These are phyloP conservation scores for Exophiala viscosa DNA, from an alignment of 2,329 filamentous ascomycete genomes.

Conservation along the genomic window DNA sequence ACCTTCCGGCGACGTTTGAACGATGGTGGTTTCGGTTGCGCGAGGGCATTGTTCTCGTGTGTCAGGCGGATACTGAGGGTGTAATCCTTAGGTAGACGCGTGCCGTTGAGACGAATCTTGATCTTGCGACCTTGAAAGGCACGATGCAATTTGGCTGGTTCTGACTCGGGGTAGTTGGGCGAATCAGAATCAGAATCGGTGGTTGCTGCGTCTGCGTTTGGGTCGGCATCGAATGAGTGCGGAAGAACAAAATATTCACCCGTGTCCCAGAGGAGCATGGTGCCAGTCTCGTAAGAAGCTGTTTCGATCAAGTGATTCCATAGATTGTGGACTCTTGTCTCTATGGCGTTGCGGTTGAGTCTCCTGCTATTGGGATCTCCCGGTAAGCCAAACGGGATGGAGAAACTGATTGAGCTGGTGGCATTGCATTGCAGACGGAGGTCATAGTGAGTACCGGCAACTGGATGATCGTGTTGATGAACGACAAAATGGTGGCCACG, in stretches of 20 bases:
- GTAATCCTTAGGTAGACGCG: conserved; percentile 52
- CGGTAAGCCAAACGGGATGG: conserved; percentile 61
- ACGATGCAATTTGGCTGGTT: conserved; percentile 46
- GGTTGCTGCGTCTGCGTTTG: neutral
- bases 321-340: conserved; percentile 59
- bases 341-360: conserved; percentile 58
- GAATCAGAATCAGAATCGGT: conserved; percentile 31
- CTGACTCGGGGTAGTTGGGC: conserved; percentile 24
- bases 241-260: conserved; percentile 57
- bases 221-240: conserved; percentile 33
- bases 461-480: conserved; percentile 69
- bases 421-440: conserved; percentile 66
- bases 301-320: conserved; percentile 63
- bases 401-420: conserved; percentile 62
- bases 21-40: conserved; percentile 29
- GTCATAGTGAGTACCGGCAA: conserved; percentile 67
- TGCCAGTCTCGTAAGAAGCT: conserved; percentile 53
- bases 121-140: conserved; percentile 58
- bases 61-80: conserved; percentile 54
- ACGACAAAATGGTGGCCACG: conserved; percentile 61
- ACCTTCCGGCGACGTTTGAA: conserved; percentile 23
- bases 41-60: conserved; percentile 39
- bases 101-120: conserved; percentile 53
- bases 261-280: conserved; percentile 61
- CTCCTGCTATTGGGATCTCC: conserved; percentile 55